A percentile compares a stretch with the other conserved stretches of the same genome.
phyloP scores from a whole-genome alignment of 345 rosid genomes.

The Moringa oleifera region DNA sequence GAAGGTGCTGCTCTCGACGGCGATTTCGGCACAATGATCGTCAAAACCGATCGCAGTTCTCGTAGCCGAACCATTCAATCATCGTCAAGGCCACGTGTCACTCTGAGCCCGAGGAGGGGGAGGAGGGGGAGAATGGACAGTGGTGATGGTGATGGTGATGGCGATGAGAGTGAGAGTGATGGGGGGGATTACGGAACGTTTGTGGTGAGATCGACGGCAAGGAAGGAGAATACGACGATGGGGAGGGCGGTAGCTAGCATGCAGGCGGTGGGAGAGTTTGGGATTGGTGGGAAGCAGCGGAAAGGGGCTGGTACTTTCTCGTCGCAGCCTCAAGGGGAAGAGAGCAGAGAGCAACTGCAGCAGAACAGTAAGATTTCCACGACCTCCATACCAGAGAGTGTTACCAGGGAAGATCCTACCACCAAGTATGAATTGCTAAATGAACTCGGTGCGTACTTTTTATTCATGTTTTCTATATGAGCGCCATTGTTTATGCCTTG shows the following conservation, averaged over 20 bases:
- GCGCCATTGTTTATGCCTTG: too few relatives aligned
- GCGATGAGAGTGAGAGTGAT: slow-evolving; percentile 33
- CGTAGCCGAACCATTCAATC: slow-evolving; percentile 18
- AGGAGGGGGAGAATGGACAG: slow-evolving; percentile 24
- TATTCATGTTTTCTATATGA: neutral
- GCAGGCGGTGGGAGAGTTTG: slow-evolving; percentile 62
- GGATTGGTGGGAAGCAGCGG: slow-evolving; percentile 59
- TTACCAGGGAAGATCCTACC: slow-evolving; percentile 87
- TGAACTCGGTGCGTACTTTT: slow-evolving; percentile 62
- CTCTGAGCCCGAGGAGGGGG: slow-evolving; percentile 24
- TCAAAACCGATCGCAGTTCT: slow-evolving; percentile 44
- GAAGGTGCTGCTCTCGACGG: slow-evolving; percentile 15
- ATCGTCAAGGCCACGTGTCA: slow-evolving; percentile 23
- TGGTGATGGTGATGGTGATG: slow-evolving; percentile 49
- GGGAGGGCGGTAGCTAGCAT: slow-evolving; percentile 55
- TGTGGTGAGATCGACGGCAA: slow-evolving; percentile 54
- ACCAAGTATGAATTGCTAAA: slow-evolving; percentile 89
- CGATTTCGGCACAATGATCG: slow-evolving; percentile 84
- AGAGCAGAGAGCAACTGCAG: slow-evolving; percentile 31
- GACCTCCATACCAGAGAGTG: slow-evolving; percentile 83
- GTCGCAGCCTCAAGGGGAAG: slow-evolving; percentile 34
- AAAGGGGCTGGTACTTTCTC: slow-evolving; percentile 23
- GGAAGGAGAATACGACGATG: slow-evolving; percentile 43
- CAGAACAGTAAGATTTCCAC: slow-evolving; percentile 59
- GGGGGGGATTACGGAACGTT: slow-evolving; percentile 72